These are phyloP conservation scores for Blastobotrys chiropterorum DNA, from an alignment of 805 yeast genomes.

Conservation along the genomic window DNA sequence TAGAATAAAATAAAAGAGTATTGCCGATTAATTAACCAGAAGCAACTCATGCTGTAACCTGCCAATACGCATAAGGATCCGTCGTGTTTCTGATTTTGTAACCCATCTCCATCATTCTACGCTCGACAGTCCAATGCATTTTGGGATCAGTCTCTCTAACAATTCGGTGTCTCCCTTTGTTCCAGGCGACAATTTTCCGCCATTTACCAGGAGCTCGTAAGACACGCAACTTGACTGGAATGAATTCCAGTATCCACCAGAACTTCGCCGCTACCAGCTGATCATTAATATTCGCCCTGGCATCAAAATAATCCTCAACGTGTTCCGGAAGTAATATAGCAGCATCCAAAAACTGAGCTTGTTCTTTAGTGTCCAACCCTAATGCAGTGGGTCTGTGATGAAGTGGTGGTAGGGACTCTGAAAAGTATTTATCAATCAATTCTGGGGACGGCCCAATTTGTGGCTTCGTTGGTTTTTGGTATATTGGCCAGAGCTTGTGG, in stretches of 20 bases:
- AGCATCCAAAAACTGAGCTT: neutral
- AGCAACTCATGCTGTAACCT: neutral
- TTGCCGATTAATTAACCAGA: too few relatives aligned
- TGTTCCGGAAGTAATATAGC: neutral
- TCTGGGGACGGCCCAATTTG: neutral
- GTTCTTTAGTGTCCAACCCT: neutral
- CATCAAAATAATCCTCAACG: neutral
- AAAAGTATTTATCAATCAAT: neutral
- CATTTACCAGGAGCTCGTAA: neutral
- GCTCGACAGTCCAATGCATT: slow-evolving; percentile 2
- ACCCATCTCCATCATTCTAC: neutral
- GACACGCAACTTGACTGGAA: neutral
- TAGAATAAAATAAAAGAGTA: too few relatives aligned
- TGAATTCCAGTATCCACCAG: neutral
- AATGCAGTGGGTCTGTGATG: neutral
- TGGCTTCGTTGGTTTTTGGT: neutral
- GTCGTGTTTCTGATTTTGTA: neutral
- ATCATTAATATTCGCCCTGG: neutral
- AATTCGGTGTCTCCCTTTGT: slow-evolving; percentile 1
- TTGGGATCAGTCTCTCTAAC: neutral
- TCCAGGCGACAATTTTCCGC: neutral
- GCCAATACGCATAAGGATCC: neutral
- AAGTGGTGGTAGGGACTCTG: neutral
- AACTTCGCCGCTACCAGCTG: neutral
- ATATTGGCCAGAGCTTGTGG: neutral